Evolutionary conservation across 306 rosid genomes (phyloP), one percentile per base, ranked within the genome.

Genomic region (Rubus idaeus): DNA sequence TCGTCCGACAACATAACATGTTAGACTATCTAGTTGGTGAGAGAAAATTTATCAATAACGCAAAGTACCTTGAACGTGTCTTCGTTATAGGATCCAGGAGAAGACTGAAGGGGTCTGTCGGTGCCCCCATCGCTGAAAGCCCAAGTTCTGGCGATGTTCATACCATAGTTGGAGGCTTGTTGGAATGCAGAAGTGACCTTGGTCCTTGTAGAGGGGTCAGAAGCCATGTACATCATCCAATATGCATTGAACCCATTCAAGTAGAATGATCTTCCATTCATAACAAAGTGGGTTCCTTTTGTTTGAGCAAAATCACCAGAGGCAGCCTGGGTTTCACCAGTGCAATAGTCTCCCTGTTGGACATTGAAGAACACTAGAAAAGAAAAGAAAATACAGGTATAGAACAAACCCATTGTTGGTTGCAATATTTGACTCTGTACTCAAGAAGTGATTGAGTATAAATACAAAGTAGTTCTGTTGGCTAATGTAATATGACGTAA

Each of bases 211-310:
- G 84, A 77, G 26, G 89, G 87, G 37, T 85, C 86, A 6, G 90
- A 66, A 0, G 90, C 93, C 84, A 85, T 78, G 18, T 73, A 71
- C 93, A 89, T 87, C 74, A 89, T 47, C 93, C 93, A 85, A 21
- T 81, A 87, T 0, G 90, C 84, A 77, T 89, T 89, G 85, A 89
- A 89, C 9, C 90, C 93, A 11, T 87, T 85, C 55, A 87, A 83
- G 64, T 75, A 80, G 62, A 85, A 61, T 70, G 77, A 64, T 18
- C 76, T 81, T 6, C 78, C 84, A 40, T 85, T 75, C 52, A 81
- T 4, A 13, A 79, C 23, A 68, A 89, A 87, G 11, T 52, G 81
- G 46, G 86, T 83, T 65, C 89, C 90, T 3, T 70, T 61, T 39
- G 89, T 68, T 73, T 40, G 13, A 65, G 80, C 85, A 51, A 81